Evolutionary conservation across 73 alveolate species (phyloP).

Genomic region (Tetrahymena borealis): DNA sequence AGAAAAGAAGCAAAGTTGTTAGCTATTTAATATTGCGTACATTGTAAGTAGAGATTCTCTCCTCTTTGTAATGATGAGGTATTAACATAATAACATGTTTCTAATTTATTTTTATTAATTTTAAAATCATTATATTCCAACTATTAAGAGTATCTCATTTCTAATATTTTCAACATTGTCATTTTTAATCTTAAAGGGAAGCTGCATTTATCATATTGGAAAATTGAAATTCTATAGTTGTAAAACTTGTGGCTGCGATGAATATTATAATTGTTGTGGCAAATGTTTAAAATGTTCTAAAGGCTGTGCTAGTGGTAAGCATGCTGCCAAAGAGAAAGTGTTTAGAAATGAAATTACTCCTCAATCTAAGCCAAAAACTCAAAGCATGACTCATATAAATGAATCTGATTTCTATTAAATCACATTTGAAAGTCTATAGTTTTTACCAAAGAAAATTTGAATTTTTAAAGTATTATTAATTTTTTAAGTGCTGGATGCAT

Average conservation of each 20-base stretch:
- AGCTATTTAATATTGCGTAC: neutral
- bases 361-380: neutral
- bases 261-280: conserved; percentile 26
- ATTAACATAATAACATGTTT: neutral
- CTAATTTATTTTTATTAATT: neutral
- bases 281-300: conserved; percentile 17
- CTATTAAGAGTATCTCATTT: neutral
- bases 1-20: neutral
- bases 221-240: conserved; percentile 23
- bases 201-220: conserved; percentile 21
- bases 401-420: neutral
- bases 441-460: neutral
- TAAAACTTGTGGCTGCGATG: conserved; percentile 40
- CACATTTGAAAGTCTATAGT: neutral
- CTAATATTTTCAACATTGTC: neutral
- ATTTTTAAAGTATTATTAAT: too few species aligned
- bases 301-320: conserved; percentile 39
- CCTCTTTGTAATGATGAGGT: neutral
- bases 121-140: neutral
- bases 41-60: neutral
- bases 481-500: too few species aligned
- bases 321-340: conserved; percentile 3
- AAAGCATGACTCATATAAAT: neutral
- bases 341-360: neutral
- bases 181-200: conserved; percentile 1